Percentiles rank a stretch among this genome's conserved stretches.
These are phyloP conservation scores for Ganoderma lucidum DNA, from an alignment of 1,284 basidiomycete species.

Conservation along the genomic window DNA sequence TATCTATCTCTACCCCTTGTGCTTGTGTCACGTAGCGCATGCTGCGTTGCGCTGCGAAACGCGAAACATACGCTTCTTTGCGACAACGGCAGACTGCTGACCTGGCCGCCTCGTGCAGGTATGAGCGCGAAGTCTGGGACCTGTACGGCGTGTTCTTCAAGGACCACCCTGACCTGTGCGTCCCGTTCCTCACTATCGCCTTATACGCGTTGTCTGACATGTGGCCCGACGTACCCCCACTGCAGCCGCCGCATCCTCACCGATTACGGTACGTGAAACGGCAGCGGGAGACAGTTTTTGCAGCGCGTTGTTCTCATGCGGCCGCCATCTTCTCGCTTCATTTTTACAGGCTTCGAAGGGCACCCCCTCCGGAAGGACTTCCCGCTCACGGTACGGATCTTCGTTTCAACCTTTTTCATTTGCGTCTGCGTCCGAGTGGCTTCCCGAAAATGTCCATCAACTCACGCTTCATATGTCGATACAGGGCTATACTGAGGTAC, in stretches of 20 bases:
- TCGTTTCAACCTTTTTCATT: not conserved
- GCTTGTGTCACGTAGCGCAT: constrained; percentile 1
- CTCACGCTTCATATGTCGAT: constrained; percentile 19
- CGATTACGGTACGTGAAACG: constrained; percentile 82
- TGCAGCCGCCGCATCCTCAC: constrained; percentile 93
- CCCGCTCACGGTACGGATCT: constrained; percentile 82
- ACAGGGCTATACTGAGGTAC: constrained; percentile 95
- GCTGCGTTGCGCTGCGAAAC: not conserved
- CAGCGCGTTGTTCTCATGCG: constrained; percentile 6
- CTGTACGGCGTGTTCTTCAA: constrained; percentile 98
- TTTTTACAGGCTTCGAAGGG: constrained; percentile 87
- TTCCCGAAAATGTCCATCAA: constrained; percentile 7
- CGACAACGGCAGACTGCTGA: constrained; percentile 17
- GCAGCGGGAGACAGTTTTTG: constrained; percentile 5
- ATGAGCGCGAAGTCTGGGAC: constrained; percentile 98
- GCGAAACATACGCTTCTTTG: constrained; percentile 21
- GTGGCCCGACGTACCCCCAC: constrained; percentile 26
- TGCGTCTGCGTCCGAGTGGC: not conserved
- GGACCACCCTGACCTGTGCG: constrained; percentile 95
- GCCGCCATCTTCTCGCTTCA: not conserved
- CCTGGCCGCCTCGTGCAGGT: constrained; percentile 55
- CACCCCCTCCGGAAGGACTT: constrained; percentile 99
- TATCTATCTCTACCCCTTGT: not conserved
- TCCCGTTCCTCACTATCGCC: constrained; percentile 33
- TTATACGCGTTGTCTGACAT: constrained; percentile 9